These are phyloP conservation scores for Alternaria longipes DNA, from an alignment of 2,329 filamentous ascomycete genomes.

Conservation along the genomic window DNA sequence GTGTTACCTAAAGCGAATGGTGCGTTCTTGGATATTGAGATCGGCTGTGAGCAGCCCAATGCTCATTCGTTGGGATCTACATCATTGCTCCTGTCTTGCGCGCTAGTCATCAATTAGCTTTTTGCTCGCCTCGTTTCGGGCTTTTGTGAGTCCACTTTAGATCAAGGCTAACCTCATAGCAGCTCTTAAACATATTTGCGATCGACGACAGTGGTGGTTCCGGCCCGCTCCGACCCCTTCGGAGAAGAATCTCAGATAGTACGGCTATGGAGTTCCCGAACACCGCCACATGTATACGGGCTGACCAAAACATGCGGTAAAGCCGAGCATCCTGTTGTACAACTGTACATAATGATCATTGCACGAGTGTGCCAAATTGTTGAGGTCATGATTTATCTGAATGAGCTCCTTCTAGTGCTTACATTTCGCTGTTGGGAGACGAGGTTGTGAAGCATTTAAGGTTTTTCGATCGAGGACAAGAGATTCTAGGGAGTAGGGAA, in stretches of 20 bases:
- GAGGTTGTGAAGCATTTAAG: not conserved
- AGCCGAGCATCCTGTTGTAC: not conserved
- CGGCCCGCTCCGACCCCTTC: not conserved
- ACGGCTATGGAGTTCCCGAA: constrained; percentile 1
- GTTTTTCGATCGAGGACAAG: not conserved
- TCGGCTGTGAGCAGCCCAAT: constrained; percentile 1
- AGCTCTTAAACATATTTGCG: not conserved
- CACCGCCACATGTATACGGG: not conserved
- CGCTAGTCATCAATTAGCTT: not conserved
- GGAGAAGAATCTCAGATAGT: not conserved
- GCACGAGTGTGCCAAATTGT: not conserved
- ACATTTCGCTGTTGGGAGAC: not conserved
- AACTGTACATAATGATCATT: not conserved
- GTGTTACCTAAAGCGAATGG: not conserved
- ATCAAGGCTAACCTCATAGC: not conserved
- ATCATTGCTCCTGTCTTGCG: constrained; percentile 1
- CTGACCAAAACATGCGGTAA: not conserved
- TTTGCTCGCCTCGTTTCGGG: not conserved
- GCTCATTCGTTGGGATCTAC: constrained; percentile 3
- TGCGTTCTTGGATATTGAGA: not conserved
- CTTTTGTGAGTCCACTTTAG: not conserved
- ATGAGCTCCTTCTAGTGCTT: not conserved
- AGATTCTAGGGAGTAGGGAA: not conserved
- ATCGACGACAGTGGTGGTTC: not conserved
- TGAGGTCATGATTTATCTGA: not conserved